Evolutionary conservation across 495 filamentous ascomycete genomes (phyloP).

Genomic region (Rostrohypoxylon terebratum): DNA sequence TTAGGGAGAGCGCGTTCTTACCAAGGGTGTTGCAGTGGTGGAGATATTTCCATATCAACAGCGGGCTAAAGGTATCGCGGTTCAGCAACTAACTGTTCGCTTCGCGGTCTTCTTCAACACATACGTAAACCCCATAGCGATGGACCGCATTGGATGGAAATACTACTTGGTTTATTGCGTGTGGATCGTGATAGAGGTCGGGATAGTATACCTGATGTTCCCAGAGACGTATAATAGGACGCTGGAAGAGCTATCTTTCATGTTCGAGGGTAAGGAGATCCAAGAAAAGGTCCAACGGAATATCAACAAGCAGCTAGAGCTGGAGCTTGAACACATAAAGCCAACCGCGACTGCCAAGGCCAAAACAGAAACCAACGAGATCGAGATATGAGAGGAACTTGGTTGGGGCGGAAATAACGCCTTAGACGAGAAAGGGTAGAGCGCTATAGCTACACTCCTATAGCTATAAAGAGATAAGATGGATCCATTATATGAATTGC

Average conservation of each 20-base stretch:
- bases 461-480: constrained; percentile 5
- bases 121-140: constrained; percentile 67
- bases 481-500: background rate
- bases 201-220: constrained; percentile 69
- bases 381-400: constrained; percentile 14
- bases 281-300: constrained; percentile 52
- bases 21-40: constrained; percentile 54
- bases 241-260: constrained; percentile 57
- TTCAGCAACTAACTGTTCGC: constrained; percentile 68
- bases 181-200: constrained; percentile 66
- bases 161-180: constrained; percentile 68
- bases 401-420: background rate
- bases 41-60: constrained; percentile 71
- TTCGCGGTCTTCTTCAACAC: constrained; percentile 63
- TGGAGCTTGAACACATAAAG: constrained; percentile 39
- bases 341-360: background rate
- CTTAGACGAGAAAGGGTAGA: background rate
- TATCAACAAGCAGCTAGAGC: constrained; percentile 52
- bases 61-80: constrained; percentile 68
- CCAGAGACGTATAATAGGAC: constrained; percentile 70
- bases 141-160: constrained; percentile 62
- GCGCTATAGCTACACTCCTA: background rate
- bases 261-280: constrained; percentile 56
- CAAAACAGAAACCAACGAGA: background rate
- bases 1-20: constrained; percentile 4